Base-by-base conservation (phyloP, 371 early-diverging fungal genomes). In the Mortierella sp. region DNA sequence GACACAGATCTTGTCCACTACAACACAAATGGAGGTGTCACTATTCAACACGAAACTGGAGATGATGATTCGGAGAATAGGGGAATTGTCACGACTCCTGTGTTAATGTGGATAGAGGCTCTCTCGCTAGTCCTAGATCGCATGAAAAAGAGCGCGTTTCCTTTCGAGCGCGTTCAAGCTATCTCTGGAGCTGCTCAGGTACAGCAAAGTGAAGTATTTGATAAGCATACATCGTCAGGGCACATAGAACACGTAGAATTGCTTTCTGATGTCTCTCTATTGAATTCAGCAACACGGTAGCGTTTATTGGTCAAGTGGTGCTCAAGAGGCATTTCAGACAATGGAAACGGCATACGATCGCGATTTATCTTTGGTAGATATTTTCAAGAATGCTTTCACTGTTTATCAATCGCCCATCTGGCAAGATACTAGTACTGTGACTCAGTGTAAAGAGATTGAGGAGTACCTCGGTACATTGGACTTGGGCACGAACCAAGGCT, bases 101-200 rank as follows among this genome's bases (percentile, higher is more conserved):
- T 92, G 2, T 66, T 93, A 24, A 90, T 96, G 94, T 96, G 95
- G 94, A 89, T 92, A 0, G 92, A 93, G 22, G 94, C 96, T 2
- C 64, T 96, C 12, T 93, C 93, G 47, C 40, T 86, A 32, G 76
- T 95, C 11, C 66, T 96, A 35, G 81, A 70, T 20, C 80, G 79
- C 40, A 79, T 94, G 57, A 66, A 70, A 18, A 55, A 70, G 52
- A 37, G 58, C 22, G 26, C 75, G 57, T 60, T 83, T 39, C 65
- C 83, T 20, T 72, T 83, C 78, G 62, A 65, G 24, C 76, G 84
- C 24, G 88, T 94, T 24, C 66, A 61, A 12, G 88, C 89, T 6
- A 90, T 94, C 54, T 88, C 93, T 18, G 94, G 94, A 35, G 93
- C 93, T 58, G 94, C 90, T 3, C 94, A 94, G 87, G 91, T 90